Conservation (phyloP, 345 rosid genomes). For the Eucalyptus rudis region DNA sequence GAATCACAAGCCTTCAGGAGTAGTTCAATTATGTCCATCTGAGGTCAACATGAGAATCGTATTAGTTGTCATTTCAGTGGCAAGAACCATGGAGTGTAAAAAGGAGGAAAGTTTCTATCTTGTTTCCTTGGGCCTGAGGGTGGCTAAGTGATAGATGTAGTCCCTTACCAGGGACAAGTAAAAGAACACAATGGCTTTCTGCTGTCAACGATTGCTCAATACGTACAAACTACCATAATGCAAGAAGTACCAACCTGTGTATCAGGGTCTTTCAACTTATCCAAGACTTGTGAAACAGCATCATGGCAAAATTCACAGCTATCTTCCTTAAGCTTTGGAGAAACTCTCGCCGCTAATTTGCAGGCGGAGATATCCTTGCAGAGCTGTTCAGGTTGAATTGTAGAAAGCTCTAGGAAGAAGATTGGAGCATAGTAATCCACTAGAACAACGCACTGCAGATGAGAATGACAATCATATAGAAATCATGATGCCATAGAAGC, state of each 20-base stretch:
- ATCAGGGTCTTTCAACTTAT: constrained; percentile 76
- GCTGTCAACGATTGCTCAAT: not conserved
- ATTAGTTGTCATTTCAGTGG: not conserved
- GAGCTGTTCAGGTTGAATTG: constrained; percentile 31
- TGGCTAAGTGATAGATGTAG: not conserved
- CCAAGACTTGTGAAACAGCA: constrained; percentile 44
- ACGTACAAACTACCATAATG: not conserved
- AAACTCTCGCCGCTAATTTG: constrained; percentile 7
- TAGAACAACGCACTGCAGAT: constrained; percentile 57
- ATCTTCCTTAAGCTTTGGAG: constrained; percentile 33
- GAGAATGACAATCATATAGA: not conserved
- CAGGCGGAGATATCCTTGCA: constrained; percentile 60
- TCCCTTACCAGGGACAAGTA: not conserved
- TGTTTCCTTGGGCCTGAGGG: not conserved
- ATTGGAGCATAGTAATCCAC: constrained; percentile 67
- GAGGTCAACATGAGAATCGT: not conserved
- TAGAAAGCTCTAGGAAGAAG: constrained; percentile 51
- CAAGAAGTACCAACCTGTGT: constrained; percentile 48
- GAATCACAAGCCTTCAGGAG: constrained; percentile 79
- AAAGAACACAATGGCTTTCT: not conserved
- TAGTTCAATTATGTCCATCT: constrained; percentile 56
- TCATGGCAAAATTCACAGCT: constrained; percentile 59
- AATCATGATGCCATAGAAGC: not conserved
- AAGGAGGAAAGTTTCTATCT: not conserved
- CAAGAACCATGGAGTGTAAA: not conserved